Base-by-base conservation (phyloP, 208 protist species). In the Endotrypanum monterogeii region DNA sequence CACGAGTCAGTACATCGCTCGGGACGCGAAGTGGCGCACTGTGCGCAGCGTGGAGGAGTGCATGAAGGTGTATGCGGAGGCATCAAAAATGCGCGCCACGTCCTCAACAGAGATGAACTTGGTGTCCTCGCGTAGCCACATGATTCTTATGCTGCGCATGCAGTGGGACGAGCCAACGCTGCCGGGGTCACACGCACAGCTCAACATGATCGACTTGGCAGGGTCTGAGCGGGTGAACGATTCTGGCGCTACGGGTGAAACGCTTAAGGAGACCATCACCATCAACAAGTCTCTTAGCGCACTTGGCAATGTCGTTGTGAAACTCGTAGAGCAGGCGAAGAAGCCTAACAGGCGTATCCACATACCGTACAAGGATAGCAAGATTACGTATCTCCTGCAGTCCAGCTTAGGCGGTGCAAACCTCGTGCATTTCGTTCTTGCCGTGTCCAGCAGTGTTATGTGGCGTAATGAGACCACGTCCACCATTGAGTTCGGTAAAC, bases 281-380 rank as follows among this genome's bases (percentile, higher is more conserved):
- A 98, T 99, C 71, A 99, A 99, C 87, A 96, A 97, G 73, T 98
- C 93, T 5, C 91, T 99, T 46, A 95, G 92, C 51, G 95, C 97
- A 16, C 84, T 99, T 9, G 94, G 95, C 46, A 97, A 97, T 72
- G 97, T 99, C 7, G 90, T 99, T 12, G 89, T 67, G 25, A 94
- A 95, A 28, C 84, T 98, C 14, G 92, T 96, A 51, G 92, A 98
- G 83, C 89, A 96, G 73, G 87, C 87, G 8, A 95, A 96, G 76
- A 71, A 88, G 44, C 86, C 82, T 9, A 89, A 88, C 48, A 86
- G 85, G 48, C 91, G 91, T 63, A 85, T 94, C 23, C 92, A 97
- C 88, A 87, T 98, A 51, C 95, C 95, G 44, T 98, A 97, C 83
- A 96, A 96, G 80, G 94, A 98, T 61, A 97, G 92, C 75, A 98